These are phyloP conservation scores for Cnidoscolus chayamansa DNA, from an alignment of 441 rosid species.

Conservation along the genomic window DNA sequence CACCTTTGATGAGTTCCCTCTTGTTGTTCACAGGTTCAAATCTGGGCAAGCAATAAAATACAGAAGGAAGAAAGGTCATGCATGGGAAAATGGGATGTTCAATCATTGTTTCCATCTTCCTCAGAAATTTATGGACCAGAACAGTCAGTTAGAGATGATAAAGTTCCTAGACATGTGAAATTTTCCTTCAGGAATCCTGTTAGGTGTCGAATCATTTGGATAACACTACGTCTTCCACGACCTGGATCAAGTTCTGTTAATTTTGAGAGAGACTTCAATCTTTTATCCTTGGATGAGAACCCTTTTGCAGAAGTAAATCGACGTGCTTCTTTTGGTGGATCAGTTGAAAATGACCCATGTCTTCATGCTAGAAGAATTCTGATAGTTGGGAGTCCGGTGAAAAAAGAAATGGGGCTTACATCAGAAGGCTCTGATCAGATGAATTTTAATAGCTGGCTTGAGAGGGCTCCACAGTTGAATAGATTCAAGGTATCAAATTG, in stretches of 20 bases:
- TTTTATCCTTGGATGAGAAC: constrained; percentile 79
- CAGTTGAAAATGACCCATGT: constrained; percentile 63
- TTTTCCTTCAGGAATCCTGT: constrained; percentile 70
- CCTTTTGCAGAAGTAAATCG: constrained; percentile 74
- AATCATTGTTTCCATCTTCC: constrained; percentile 58
- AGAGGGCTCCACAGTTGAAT: constrained; percentile 69
- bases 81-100: constrained; percentile 95
- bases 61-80: constrained; percentile 76
- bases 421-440: constrained; percentile 55
- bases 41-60: constrained; percentile 94
- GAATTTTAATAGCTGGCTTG: constrained; percentile 61
- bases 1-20: constrained; percentile 22
- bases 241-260: constrained; percentile 85
- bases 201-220: constrained; percentile 88
- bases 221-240: constrained; percentile 67
- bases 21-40: constrained; percentile 62
- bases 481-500: constrained; percentile 74
- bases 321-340: constrained; percentile 86
- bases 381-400: constrained; percentile 63
- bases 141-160: constrained; percentile 40
- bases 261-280: constrained; percentile 64
- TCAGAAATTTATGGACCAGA: constrained; percentile 79
- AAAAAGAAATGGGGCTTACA: constrained; percentile 38
- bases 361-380: constrained; percentile 85
- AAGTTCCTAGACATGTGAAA: constrained; percentile 78